Evolutionary conservation across 192 early-diverging fungal species (phyloP).

Genomic region (Mortierella claussenii): DNA sequence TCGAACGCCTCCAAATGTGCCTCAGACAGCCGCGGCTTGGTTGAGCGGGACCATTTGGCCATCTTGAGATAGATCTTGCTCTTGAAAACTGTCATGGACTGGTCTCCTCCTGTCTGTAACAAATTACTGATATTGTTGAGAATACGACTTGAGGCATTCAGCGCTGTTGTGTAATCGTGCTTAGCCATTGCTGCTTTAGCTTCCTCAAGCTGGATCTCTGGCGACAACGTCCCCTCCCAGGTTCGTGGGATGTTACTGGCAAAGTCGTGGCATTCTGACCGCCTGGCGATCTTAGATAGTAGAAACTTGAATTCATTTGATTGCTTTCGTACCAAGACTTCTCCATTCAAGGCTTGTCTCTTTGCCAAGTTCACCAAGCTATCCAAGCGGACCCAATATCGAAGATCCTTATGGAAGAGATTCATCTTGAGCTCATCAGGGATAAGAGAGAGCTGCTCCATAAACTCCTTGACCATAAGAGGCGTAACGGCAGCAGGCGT

Average conservation of each 20-base stretch:
- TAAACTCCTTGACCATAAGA: constrained; percentile 29
- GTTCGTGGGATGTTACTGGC: constrained; percentile 43
- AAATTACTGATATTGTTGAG: background rate
- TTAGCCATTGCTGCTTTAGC: constrained; percentile 40
- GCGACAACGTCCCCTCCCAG: constrained; percentile 40
- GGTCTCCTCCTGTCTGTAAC: background rate
- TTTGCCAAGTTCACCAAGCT: constrained; percentile 37
- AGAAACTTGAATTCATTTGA: constrained; percentile 48
- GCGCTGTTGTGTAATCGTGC: constrained; percentile 29
- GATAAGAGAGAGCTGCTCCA: constrained; percentile 17
- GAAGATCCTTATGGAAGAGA: constrained; percentile 34
- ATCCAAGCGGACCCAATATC: constrained; percentile 39
- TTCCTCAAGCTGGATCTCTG: constrained; percentile 46
- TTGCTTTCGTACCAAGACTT: constrained; percentile 11
- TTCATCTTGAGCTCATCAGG: constrained; percentile 44
- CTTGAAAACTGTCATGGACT: constrained; percentile 11
- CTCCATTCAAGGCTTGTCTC: constrained; percentile 2
- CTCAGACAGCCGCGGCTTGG: constrained; percentile 30
- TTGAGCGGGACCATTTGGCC: constrained; percentile 54
- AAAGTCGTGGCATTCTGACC: constrained; percentile 42
- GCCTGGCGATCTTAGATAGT: constrained; percentile 40
- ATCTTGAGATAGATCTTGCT: constrained; percentile 54
- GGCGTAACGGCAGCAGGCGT: constrained; percentile 10
- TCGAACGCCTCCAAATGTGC: constrained; percentile 22
- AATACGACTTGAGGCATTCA: constrained; percentile 12